phyloP scores from a whole-genome alignment of 305 asterid genomes.

The Plantago rigida region DNA sequence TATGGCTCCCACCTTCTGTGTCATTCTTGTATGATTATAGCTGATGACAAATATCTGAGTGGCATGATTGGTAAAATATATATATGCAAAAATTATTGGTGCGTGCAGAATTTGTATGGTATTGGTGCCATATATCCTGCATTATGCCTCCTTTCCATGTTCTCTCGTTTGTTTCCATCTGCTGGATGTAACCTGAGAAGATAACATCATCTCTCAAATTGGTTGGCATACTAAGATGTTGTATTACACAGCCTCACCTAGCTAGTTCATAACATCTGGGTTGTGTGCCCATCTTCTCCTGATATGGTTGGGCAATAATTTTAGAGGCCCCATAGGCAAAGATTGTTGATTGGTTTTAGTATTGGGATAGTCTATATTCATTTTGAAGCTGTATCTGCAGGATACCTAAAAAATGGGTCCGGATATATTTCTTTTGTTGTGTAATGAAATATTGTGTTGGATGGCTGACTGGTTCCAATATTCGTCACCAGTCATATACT shows the following conservation, averaged over 20 bases:
- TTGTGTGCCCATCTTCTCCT: not conserved
- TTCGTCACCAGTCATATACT: not conserved
- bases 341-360: not conserved
- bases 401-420: too few species aligned
- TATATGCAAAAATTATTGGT: too few species aligned
- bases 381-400: too few species aligned
- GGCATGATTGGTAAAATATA: too few species aligned
- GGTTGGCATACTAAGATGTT: not conserved
- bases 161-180: constrained; percentile 8
- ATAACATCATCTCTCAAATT: constrained; percentile 6
- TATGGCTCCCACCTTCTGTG: not conserved
- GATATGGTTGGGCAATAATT: not conserved
- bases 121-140: not conserved
- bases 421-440: too few species aligned
- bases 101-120: too few species aligned
- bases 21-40: not conserved
- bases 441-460: not conserved
- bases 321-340: not conserved
- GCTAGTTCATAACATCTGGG: not conserved
- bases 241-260: not conserved
- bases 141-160: not conserved
- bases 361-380: not conserved
- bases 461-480: not conserved
- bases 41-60: too few species aligned
- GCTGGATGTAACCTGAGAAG: constrained; percentile 9